A percentile compares a stretch with the other conserved stretches of the same genome.
Conservation (phyloP, 2,329 filamentous ascomycete species). For the Colletotrichum brevisporum region DNA sequence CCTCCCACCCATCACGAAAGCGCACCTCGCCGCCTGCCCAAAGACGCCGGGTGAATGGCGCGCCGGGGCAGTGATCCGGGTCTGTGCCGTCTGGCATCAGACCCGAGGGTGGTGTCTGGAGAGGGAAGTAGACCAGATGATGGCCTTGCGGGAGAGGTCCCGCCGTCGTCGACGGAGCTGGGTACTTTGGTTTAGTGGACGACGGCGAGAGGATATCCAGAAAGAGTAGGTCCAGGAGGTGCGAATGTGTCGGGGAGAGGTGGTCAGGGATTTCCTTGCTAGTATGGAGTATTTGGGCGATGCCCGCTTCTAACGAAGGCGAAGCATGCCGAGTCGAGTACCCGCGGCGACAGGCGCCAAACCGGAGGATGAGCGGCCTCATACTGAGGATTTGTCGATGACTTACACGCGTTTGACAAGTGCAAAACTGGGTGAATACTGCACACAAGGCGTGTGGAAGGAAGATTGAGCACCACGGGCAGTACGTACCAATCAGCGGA, state of each 20-base stretch:
- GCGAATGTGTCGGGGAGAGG: slow-evolving; percentile 71
- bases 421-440: not conserved
- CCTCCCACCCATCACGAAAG: slow-evolving; percentile 58
- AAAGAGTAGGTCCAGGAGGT: slow-evolving; percentile 76
- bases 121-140: slow-evolving; percentile 91
- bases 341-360: slow-evolving; percentile 14
- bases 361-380: slow-evolving; percentile 6
- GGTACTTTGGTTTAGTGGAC: slow-evolving; percentile 36
- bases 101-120: slow-evolving; percentile 70
- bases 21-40: slow-evolving; percentile 87
- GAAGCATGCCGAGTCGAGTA: slow-evolving; percentile 19
- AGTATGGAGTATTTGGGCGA: slow-evolving; percentile 31
- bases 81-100: slow-evolving; percentile 91
- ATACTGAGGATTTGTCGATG: slow-evolving; percentile 14
- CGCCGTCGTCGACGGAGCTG: slow-evolving; percentile 16
- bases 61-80: slow-evolving; percentile 80
- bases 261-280: slow-evolving; percentile 58
- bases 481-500: no score
- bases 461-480: no score
- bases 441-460: no score
- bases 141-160: slow-evolving; percentile 73
- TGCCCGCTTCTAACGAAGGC: slow-evolving; percentile 15
- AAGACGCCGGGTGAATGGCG: slow-evolving; percentile 81
- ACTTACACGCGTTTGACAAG: slow-evolving; percentile 28
- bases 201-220: slow-evolving; percentile 62